phyloP scores from a whole-genome alignment of 1,284 basidiomycete genomes.

The Exsudoporus floridanus region DNA sequence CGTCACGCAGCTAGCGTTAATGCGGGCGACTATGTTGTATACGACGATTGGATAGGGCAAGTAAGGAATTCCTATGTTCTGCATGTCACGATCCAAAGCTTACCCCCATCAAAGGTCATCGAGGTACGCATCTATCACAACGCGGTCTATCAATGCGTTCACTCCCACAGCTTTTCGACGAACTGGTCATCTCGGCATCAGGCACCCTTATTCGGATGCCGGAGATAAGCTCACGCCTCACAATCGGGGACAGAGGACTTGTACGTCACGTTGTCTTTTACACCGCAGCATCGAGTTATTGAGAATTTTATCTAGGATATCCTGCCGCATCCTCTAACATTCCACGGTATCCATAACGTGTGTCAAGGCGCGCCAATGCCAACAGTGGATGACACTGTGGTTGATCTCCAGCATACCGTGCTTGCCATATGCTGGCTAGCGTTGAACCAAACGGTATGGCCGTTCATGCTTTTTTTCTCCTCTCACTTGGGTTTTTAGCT shows the following conservation, averaged over 20 bases:
- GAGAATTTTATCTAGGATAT: constrained; percentile 55
- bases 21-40: constrained; percentile 80
- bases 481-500: constrained; percentile 46
- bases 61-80: constrained; percentile 41
- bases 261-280: constrained; percentile 41
- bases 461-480: neutral
- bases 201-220: constrained; percentile 67
- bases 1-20: constrained; percentile 59
- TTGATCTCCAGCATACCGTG: constrained; percentile 76
- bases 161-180: constrained; percentile 73
- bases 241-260: constrained; percentile 68
- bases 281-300: constrained; percentile 1
- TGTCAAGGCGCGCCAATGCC: constrained; percentile 46
- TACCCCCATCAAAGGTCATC: constrained; percentile 42
- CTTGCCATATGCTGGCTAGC: constrained; percentile 87
- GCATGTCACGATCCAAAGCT: constrained; percentile 5
- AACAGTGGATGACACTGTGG: constrained; percentile 57
- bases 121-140: constrained; percentile 38
- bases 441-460: constrained; percentile 77
- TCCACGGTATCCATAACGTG: constrained; percentile 48
- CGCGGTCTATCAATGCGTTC: constrained; percentile 5
- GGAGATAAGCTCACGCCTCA: constrained; percentile 70
- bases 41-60: constrained; percentile 89
- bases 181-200: constrained; percentile 67
- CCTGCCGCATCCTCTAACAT: constrained; percentile 52